Evolutionary conservation across 140 eudicot species (phyloP), one percentile per base, ranked within the genome.

Genomic region (Artemisia princeps): DNA sequence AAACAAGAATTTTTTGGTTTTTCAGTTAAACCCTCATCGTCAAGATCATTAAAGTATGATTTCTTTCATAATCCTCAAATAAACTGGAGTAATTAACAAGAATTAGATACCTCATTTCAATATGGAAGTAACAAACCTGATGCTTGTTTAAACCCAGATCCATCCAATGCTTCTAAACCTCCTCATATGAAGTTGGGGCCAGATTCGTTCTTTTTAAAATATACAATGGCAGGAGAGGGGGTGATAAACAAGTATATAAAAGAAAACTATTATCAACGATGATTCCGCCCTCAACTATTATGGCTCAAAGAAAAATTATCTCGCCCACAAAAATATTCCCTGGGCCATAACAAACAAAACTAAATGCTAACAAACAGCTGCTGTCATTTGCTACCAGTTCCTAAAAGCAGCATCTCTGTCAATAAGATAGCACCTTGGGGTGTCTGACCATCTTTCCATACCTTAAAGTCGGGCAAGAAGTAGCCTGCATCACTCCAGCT

Each of bases 361-460:
- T 57, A 66, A 56, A 52, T 6, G 55, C 78, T 74, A 69, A 60
- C 40, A 66, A 26, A 30, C 46, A 37, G 33, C 55, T 56, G n/a
- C 58, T 70, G 67, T 50, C 64, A 74, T 57, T 42, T 55, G 26
- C 74, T 70, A 60, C 75, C 78, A 42, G 5, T 57, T 10, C 62
- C 70, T 7, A 61, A 55, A 59, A 90, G 77, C 77, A 90, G 77
- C 77, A 87, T 28, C 52, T 82, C 87, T 12, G 24, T 72, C 80
- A 90, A 76, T 40, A 77, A 69, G 64, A 87, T 82, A 6, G 90
- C 78, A 10, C 64, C 20, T 4, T 65, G 57, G 6, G 65, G 80
- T 37, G 57, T 67, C 56, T 81, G 78, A 61, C 88, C 94, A 0
- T 2, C 65, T 72, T 69, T 81, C 95, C 97, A 90, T 3, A 90